Conservation (phyloP, 2,329 filamentous ascomycete genomes). For the Tolypocladium capitatum region DNA sequence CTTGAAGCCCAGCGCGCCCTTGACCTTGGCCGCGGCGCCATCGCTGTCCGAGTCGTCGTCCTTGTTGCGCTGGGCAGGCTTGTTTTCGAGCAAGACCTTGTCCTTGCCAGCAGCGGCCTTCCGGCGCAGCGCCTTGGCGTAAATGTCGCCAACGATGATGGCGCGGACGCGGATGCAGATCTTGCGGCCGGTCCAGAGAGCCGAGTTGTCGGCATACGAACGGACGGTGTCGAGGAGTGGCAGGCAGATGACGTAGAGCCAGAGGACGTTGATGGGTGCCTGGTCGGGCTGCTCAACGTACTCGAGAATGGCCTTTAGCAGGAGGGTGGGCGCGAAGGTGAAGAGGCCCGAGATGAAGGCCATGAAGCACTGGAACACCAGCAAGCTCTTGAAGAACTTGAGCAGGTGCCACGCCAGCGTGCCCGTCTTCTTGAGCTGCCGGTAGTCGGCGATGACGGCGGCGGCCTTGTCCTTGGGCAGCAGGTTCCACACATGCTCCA, state of each 20-base stretch:
- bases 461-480: conserved; percentile 79
- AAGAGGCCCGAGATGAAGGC: conserved; percentile 69
- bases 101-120: conserved; percentile 74
- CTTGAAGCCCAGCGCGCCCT: conserved; percentile 46
- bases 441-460: conserved; percentile 66
- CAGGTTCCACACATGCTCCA: conserved; percentile 85
- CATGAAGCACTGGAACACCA: conserved; percentile 69
- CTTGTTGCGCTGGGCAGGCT: conserved; percentile 23
- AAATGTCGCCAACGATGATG: conserved; percentile 94
- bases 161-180: conserved; percentile 87
- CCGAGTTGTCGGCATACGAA: conserved; percentile 72
- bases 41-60: conserved; percentile 19
- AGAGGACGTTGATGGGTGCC: conserved; percentile 75
- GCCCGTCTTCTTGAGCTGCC: conserved; percentile 71
- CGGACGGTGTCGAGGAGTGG: conserved; percentile 72
- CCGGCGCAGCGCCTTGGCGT: conserved; percentile 84
- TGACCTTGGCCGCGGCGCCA: conserved; percentile 34
- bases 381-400: conserved; percentile 65
- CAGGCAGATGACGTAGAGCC: conserved; percentile 87
- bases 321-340: conserved; percentile 80
- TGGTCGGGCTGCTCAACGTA: conserved; percentile 75
- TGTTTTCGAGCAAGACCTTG: conserved; percentile 50
- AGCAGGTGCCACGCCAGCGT: conserved; percentile 68
- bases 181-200: conserved; percentile 85
- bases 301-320: conserved; percentile 82